Conservation (phyloP, 768 basidiomycete species). For the Suillus sp. region DNA sequence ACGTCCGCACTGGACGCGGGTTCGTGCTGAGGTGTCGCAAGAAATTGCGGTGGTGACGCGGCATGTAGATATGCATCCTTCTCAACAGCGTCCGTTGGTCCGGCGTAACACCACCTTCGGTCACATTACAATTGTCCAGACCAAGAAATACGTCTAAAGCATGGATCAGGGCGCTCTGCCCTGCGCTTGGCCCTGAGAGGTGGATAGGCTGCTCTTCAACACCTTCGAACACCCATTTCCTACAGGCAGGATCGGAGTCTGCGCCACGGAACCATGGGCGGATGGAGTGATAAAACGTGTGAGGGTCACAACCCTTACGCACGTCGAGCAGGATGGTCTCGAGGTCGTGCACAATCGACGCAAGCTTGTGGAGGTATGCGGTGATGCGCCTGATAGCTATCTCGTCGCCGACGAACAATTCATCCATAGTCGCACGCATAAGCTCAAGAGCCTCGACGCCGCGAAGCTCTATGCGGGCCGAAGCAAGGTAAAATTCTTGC, state of each 20-base stretch:
- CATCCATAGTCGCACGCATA: slow-evolving; percentile 87
- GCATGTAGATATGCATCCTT: slow-evolving; percentile 84
- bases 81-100: slow-evolving; percentile 52
- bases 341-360: slow-evolving; percentile 65
- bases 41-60: slow-evolving; percentile 77
- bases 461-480: slow-evolving; percentile 82
- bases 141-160: slow-evolving; percentile 74
- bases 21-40: slow-evolving; percentile 62
- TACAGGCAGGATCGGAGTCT: slow-evolving; percentile 48
- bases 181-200: slow-evolving; percentile 79
- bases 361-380: slow-evolving; percentile 63
- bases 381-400: slow-evolving; percentile 65
- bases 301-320: slow-evolving; percentile 70
- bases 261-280: slow-evolving; percentile 83
- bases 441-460: slow-evolving; percentile 84
- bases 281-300: slow-evolving; percentile 68
- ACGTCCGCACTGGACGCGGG: slow-evolving; percentile 59
- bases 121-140: slow-evolving; percentile 48
- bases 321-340: slow-evolving; percentile 61
- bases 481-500: slow-evolving; percentile 84
- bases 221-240: slow-evolving; percentile 64
- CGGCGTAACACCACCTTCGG: slow-evolving; percentile 13
- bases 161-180: slow-evolving; percentile 79
- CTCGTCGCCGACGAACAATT: slow-evolving; percentile 77
- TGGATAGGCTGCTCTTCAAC: slow-evolving; percentile 53